Evolutionary conservation across 352 stramenopile genomes (phyloP), one percentile per base, ranked within the genome.

Genomic region (Aphanomyces astaci): DNA sequence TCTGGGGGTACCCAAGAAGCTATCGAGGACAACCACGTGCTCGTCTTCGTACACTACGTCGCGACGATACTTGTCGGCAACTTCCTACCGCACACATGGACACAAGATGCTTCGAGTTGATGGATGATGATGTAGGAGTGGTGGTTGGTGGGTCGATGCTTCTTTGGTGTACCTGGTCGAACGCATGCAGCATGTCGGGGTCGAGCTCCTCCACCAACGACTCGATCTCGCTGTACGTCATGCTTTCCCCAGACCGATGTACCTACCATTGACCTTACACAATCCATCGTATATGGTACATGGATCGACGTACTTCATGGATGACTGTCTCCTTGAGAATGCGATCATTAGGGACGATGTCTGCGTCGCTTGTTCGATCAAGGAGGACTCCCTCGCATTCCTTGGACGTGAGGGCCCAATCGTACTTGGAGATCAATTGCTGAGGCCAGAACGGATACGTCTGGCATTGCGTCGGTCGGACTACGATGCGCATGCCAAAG

Each of bases 381-480:
- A 73, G 28, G 2, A 52, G 56, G 49, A 92, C 89, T 13, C 84
- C 84, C 77, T 92, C 84, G 63, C 84, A 93, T 22, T 84, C 64
- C 2, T 49, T 60, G 31, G 84, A 81, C 0, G 81, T 76, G 10
- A 90, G 72, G 22, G 76, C 75, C 84, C 84, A 93, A 56, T 93
- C 84, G 76, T 91, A 91, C 59, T 87, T 75, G 2, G 84, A 90
- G 63, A 90, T 77, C 7, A 92, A 60, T 64, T 90, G 64, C 60
- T 91, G 82, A 36, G 82, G 84, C 84, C 84, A 93, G 80, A 84
- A 93, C 43, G 84, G 84, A 53, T 88, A 93, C 48, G 84, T 93
- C 11, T 80, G 78, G 64, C 84, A 93, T 70, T 93, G 84, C 45
- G 81, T 91, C 32, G 84, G 84, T 10, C 84, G 75, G 4, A 77